These are phyloP conservation scores for Boechera retrofracta DNA, from an alignment of 345 rosid genomes.

Conservation along the genomic window DNA sequence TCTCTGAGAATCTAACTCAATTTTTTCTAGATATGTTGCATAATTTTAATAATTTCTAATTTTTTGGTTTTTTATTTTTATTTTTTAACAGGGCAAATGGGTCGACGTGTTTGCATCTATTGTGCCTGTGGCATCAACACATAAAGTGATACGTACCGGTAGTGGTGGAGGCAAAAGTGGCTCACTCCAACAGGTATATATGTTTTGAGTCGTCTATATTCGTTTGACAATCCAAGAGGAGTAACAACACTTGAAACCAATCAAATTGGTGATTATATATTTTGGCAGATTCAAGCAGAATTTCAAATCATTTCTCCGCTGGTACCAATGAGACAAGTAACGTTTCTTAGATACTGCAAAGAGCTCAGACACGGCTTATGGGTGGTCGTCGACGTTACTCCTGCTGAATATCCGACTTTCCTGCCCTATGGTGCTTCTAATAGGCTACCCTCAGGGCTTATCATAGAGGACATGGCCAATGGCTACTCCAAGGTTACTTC, in stretches of 20 bases:
- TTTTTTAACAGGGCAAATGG: slow-evolving; percentile 58
- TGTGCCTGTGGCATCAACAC: slow-evolving; percentile 48
- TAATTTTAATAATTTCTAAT: background rate
- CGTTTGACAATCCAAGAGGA: background rate
- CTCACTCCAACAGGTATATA: slow-evolving; percentile 60
- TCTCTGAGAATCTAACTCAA: background rate
- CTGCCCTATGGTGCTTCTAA: slow-evolving; percentile 35
- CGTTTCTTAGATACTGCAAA: slow-evolving; percentile 71
- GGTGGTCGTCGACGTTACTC: slow-evolving; percentile 78
- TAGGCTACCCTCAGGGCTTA: slow-evolving; percentile 78
- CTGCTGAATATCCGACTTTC: slow-evolving; percentile 20
- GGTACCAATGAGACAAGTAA: slow-evolving; percentile 60
- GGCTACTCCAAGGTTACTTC: slow-evolving; percentile 62
- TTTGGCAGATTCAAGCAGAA: slow-evolving; percentile 62
- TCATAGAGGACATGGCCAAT: slow-evolving; percentile 60
- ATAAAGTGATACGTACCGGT: slow-evolving; percentile 50
- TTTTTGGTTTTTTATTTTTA: background rate
- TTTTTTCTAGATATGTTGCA: slow-evolving; percentile 6
- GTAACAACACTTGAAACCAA: background rate
- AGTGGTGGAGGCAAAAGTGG: slow-evolving; percentile 49
- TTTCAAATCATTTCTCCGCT: slow-evolving; percentile 65
- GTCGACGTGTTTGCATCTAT: slow-evolving; percentile 58
- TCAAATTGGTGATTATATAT: background rate
- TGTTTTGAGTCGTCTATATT: background rate
- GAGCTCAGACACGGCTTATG: slow-evolving; percentile 57